Evolutionary conservation across 2,329 filamentous ascomycete genomes (phyloP).

Genomic region (Claviceps spartinae): DNA sequence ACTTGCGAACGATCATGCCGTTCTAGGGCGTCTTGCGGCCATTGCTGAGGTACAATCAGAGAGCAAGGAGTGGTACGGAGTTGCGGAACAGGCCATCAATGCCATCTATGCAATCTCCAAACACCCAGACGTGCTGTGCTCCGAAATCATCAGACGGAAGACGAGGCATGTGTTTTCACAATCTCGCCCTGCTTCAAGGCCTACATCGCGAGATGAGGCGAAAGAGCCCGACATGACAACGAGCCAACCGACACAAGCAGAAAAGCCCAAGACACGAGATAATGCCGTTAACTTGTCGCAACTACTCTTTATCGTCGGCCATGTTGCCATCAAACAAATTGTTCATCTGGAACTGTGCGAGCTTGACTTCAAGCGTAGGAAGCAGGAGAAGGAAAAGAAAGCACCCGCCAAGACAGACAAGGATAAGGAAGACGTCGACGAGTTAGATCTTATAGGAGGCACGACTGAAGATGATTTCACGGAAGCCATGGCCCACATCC

Average conservation of each 20-base stretch:
- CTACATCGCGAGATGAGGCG: conserved; percentile 26
- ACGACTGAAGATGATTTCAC: conserved; percentile 92
- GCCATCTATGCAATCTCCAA: conserved; percentile 91
- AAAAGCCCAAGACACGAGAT: conserved; percentile 41
- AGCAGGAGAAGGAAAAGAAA: conserved; percentile 73
- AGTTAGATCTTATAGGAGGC: conserved; percentile 90
- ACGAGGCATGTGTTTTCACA: conserved; percentile 64
- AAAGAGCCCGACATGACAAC: conserved; percentile 16
- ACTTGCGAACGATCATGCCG: conserved; percentile 82
- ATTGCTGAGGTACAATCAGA: conserved; percentile 78
- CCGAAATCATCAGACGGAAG: conserved; percentile 77
- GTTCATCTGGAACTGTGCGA: conserved; percentile 97
- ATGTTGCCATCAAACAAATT: conserved; percentile 97
- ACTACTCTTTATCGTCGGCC: conserved; percentile 85
- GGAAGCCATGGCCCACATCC: conserved; percentile 71
- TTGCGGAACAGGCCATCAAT: conserved; percentile 90
- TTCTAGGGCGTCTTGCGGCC: conserved; percentile 64
- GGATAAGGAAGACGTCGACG: conserved; percentile 55
- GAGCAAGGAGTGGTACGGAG: conserved; percentile 90
- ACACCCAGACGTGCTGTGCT: conserved; percentile 86
- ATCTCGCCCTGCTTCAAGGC: conserved; percentile 29
- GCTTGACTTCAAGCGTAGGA: conserved; percentile 91
- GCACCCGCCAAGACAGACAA: conserved; percentile 33
- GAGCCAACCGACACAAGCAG: conserved; percentile 6
- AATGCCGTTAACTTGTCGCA: conserved; percentile 72